Base-by-base conservation (phyloP, 805 yeast species). In the Monosporozyma unispora region DNA sequence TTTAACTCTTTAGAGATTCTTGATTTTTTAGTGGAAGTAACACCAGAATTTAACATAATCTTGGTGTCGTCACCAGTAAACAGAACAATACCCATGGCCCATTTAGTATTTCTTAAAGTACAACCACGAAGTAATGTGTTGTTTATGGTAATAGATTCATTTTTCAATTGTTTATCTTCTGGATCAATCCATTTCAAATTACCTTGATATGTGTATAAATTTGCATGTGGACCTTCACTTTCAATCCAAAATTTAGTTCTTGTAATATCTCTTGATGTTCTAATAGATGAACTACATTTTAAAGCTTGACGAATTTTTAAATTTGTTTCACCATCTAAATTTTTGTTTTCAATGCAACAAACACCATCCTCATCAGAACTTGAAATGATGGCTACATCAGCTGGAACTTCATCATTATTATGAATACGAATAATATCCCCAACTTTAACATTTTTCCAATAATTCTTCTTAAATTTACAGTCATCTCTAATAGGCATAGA, bases 201-300 rank as follows among this genome's bases (percentile, higher is more conserved):
- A 53, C 93, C 95, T 63, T 84, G 87, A 58, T 84, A 86, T 29
- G 81, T 74, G 66, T 85, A 86, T 53, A 86, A 69, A 61, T 84
- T 84, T 0, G 89, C 76, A 65, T 85, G 88, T n/a, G 95, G 95
- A 12, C 90, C 91, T 67, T 86, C 95, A 70, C 85, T 78, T 54
- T 85, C 87, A 21, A 86, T 67, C 77, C 82, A 77, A 56, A 84
- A 84, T 55, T 73, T 74, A 45, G 78, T 70, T 57, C 73, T 71
- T 6, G 74, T 69, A 28, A 78, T 63, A 57, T 79, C 82, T 48
- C 71, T 66, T 1, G 78, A 68, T 47, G 73, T 77, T 51, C 72
- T 69, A n/a, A 77, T 70, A 25, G 68, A 71, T 11, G 77, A 68
- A 25, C 83, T 75, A 57, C 81, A 79, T 60, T 83, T 81, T 57